Conservation (phyloP, 2,329 filamentous ascomycete species). For the Cercospora berteroae region DNA sequence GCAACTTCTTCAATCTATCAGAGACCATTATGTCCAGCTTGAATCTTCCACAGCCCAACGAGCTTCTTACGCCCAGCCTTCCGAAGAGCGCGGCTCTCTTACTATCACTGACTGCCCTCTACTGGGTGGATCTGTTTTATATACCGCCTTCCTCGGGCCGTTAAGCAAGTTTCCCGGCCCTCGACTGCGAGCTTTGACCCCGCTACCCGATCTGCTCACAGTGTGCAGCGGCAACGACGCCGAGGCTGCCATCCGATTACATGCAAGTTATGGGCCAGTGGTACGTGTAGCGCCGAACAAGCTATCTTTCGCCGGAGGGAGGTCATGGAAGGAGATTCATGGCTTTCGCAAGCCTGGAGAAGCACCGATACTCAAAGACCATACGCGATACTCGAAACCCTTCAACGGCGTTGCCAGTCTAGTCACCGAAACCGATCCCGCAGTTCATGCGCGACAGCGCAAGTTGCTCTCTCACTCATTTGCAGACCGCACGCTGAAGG, state of each 20-base stretch:
- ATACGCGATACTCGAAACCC: background rate
- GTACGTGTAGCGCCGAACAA: constrained; percentile 44
- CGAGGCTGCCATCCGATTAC: constrained; percentile 24
- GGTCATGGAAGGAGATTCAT: constrained; percentile 30
- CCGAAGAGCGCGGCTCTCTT: background rate
- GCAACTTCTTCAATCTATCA: too few relatives aligned
- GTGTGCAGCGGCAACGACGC: background rate
- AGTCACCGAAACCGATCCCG: constrained; percentile 20
- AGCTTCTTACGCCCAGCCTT: background rate
- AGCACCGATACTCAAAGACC: constrained; percentile 20
- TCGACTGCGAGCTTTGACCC: background rate
- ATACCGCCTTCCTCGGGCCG: constrained; percentile 14
- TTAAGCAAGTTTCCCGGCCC: constrained; percentile 11
- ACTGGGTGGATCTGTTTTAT: background rate
- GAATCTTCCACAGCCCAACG: background rate
- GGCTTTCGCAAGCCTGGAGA: constrained; percentile 22
- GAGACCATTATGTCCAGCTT: too few relatives aligned
- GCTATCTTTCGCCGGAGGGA: constrained; percentile 35
- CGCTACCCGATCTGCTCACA: background rate
- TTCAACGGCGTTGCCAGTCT: constrained; percentile 8
- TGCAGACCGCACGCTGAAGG: constrained; percentile 28
- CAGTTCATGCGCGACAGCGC: constrained; percentile 24
- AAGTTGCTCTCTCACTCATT: constrained; percentile 28
- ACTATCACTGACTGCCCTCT: background rate
- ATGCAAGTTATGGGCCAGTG: constrained; percentile 39